Conservation (phyloP, 2,329 filamentous ascomycete genomes). For the Phyllosticta paracitricarpa region DNA sequence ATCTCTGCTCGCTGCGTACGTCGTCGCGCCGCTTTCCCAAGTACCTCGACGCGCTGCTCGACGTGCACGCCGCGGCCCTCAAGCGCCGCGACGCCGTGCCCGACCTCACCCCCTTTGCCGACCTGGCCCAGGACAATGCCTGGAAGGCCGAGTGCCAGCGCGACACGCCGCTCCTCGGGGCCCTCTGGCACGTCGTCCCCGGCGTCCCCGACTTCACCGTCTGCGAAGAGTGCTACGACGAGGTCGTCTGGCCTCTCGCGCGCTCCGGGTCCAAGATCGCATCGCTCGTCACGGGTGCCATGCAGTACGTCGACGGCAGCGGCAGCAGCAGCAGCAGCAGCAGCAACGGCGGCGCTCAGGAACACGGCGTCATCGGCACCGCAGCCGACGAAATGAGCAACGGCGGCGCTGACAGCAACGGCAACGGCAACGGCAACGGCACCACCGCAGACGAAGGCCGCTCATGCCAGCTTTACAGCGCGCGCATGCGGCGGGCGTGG, state of each 20-base stretch:
- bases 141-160: constrained; percentile 50
- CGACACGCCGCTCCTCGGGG: constrained; percentile 51
- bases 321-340: too few relatives aligned
- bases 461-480: constrained; percentile 71
- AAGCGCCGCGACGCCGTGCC: constrained; percentile 25
- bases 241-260: constrained; percentile 56
- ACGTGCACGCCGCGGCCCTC: constrained; percentile 22
- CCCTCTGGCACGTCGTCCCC: constrained; percentile 69
- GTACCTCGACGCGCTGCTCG: constrained; percentile 48
- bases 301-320: constrained; percentile 42
- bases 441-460: constrained; percentile 19
- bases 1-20: constrained; percentile 61
- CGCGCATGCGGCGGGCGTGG: constrained; percentile 68
- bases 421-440: background rate
- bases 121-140: constrained; percentile 44
- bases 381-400: background rate
- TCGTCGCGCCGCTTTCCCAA: constrained; percentile 45
- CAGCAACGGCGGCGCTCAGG: constrained; percentile 17
- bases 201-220: constrained; percentile 68
- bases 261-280: constrained; percentile 16
- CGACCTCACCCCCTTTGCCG: constrained; percentile 52
- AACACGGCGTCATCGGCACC: constrained; percentile 19
- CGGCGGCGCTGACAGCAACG: background rate
- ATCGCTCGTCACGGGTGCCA: constrained; percentile 39
- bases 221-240: constrained; percentile 78